Evolutionary conservation across 768 basidiomycete species (phyloP), one percentile per base, ranked within the genome.

Genomic region (Lyophyllum shimeji): DNA sequence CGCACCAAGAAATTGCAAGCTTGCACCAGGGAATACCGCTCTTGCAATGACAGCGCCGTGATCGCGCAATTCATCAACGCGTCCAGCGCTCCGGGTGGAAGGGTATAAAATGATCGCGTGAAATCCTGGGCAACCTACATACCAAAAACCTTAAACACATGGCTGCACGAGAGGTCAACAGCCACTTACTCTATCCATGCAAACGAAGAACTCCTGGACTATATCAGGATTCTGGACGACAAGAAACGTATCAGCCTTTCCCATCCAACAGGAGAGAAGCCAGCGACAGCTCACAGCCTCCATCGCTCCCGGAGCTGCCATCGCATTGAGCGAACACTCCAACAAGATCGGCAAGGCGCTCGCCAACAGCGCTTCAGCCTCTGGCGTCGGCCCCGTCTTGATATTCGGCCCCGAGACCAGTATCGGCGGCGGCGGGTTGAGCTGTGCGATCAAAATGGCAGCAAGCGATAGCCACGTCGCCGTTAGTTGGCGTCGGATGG

Each of bases 381-480:
- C 79, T 15, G 75, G 69, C 24, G 73, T 78, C 0, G 86, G 85
- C 6, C 77, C 75, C 1, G 76, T 63, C 60, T 82, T 86, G 51
- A 86, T 31, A 43, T 27, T 45, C 9, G 52, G 39, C 5, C 37
- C 46, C 20, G 29, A 40, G 3, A 58, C 50, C 18, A 65, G 65
- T 1, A 85, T 74, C 54, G 67, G 73, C 55, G 76, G 70, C 0
- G 91, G 88, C 2, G 93, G 90, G 57, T 93, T 87, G 43, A 98
- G 79, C 59, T 96, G 92, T 15, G 85, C 82, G 56, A 90, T 79
- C 23, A 97, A 78, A 60, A 93, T 92, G 17, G 84, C 82, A 1
- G 91, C 88, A 0, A 97, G 76, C 11, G 87, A 83, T 3, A 97
- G 78, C 95, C 94, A 98, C 0, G 90, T 81, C 1, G 85, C 89